phyloP scores from a whole-genome alignment of 164 flowering plant species.

The Vitis amurensis region DNA sequence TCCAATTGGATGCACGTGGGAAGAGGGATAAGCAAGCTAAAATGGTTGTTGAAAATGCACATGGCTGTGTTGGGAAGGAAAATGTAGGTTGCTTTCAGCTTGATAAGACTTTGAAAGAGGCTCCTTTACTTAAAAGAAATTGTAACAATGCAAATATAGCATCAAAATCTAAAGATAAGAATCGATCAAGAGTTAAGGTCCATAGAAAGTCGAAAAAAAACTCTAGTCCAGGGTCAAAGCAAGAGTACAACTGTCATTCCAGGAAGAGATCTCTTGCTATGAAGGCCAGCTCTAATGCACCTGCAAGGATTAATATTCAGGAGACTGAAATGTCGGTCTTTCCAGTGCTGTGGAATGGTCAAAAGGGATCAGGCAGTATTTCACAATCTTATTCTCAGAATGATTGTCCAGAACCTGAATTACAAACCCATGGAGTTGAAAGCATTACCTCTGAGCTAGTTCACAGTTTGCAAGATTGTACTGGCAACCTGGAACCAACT shows the following conservation, averaged over 20 bases:
- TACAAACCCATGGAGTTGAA: constrained; percentile 14
- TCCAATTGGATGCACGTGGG: constrained; percentile 15
- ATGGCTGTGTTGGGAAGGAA: constrained; percentile 39
- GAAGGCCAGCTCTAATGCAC: constrained; percentile 21
- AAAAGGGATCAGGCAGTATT: constrained; percentile 10
- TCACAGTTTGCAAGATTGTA: constrained; percentile 16
- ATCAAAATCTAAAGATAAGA: constrained; percentile 28
- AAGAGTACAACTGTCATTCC: constrained; percentile 19
- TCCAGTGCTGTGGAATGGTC: constrained; percentile 13
- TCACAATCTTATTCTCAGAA: constrained; percentile 15
- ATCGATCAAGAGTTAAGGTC: constrained; percentile 17
- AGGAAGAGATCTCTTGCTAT: constrained; percentile 25
- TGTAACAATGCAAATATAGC: constrained; percentile 12
- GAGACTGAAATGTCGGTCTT: constrained; percentile 19
- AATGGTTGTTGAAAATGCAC: constrained; percentile 21
- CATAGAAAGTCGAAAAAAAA: constrained; percentile 30
- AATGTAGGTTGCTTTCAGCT: constrained; percentile 20
- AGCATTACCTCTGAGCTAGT: constrained; percentile 17
- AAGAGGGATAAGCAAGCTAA: constrained; percentile 33
- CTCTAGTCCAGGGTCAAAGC: constrained; percentile 21
- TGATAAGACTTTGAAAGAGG: constrained; percentile 22
- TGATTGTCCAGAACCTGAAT: constrained; percentile 7
- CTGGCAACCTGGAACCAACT: constrained; percentile 13
- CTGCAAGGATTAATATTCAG: constrained; percentile 10
- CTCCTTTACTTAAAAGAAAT: constrained; percentile 18